phyloP scores from a whole-genome alignment of 2,329 filamentous ascomycete genomes.

The Trichoderma guizhouense region DNA sequence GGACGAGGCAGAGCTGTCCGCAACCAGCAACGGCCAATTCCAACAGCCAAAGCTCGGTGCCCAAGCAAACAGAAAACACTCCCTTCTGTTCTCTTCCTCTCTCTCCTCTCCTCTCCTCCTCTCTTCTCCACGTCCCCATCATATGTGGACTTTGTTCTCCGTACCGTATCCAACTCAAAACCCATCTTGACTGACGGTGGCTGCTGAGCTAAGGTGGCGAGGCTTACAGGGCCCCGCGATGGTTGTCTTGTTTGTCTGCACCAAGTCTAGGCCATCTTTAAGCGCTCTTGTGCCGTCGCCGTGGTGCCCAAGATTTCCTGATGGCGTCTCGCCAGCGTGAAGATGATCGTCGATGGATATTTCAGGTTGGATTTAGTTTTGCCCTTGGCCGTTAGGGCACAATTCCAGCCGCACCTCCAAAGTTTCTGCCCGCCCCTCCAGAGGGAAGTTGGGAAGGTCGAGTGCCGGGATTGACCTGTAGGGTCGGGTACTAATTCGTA shows the following conservation, averaged over 20 bases:
- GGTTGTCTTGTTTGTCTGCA: not conserved
- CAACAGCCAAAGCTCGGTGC: not conserved
- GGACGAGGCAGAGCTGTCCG: not conserved
- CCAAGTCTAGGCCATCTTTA: not conserved
- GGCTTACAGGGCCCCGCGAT: not conserved
- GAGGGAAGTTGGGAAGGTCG: not conserved
- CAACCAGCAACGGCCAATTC: not conserved
- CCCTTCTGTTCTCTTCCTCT: not conserved
- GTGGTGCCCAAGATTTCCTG: not conserved
- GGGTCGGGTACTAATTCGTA: not conserved
- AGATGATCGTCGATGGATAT: constrained; percentile 7
- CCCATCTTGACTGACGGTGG: not conserved
- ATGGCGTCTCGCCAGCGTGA: not conserved
- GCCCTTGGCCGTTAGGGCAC: not conserved
- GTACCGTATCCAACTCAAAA: not conserved
- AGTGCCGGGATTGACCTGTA: not conserved
- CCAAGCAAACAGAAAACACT: not conserved
- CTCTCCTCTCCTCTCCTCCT: not conserved
- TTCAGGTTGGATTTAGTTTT: not conserved
- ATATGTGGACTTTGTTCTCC: not conserved
- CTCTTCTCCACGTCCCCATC: not conserved
- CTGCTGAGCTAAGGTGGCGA: constrained; percentile 16
- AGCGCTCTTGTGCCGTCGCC: not conserved
- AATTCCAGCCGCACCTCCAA: constrained; percentile 15
- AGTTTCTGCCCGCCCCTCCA: constrained; percentile 9